phyloP scores from a whole-genome alignment of 1,139 yeast species.

The Saccharomyces hybrid region DNA sequence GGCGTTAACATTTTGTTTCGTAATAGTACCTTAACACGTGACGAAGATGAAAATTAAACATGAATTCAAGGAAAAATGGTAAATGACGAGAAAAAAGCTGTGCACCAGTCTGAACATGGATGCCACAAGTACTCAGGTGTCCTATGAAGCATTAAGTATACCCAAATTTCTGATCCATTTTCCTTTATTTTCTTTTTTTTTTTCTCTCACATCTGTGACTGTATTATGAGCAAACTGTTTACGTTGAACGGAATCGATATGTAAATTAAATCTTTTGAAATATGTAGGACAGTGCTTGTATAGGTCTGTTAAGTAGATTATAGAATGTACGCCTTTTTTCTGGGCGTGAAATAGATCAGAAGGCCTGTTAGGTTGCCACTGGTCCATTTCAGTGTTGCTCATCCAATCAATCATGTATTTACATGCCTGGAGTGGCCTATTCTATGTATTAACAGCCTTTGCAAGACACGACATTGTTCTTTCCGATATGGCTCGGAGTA shows the following conservation, averaged over 20 bases:
- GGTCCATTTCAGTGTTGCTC: too few species aligned
- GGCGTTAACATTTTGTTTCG: conserved; percentile 1
- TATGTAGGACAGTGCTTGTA: not conserved
- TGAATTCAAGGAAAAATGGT: not conserved
- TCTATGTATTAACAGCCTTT: too few species aligned
- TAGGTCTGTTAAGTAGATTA: too few species aligned
- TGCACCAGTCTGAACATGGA: conserved; percentile 33
- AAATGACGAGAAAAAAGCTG: conserved; percentile 33
- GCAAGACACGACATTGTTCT: too few species aligned
- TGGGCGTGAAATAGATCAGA: too few species aligned
- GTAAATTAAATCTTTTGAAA: too few species aligned
- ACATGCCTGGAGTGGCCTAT: too few species aligned
- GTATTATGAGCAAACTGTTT: not conserved
- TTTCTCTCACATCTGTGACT: not conserved
- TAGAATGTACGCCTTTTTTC: too few species aligned
- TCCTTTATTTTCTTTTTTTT: not conserved
- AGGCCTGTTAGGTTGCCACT: too few species aligned
- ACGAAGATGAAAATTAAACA: not conserved
- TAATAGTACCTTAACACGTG: not conserved
- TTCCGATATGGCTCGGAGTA: too few species aligned
- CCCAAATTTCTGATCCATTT: conserved; percentile 32
- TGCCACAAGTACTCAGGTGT: conserved; percentile 19
- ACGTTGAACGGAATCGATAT: not conserved
- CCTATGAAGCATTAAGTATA: conserved; percentile 32
- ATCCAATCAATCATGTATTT: too few species aligned